A percentile compares a stretch with the other conserved stretches of the same genome.
phyloP scores from a whole-genome alignment of 176 grass and related monocot genomes.

The Oryza glaberrima region DNA sequence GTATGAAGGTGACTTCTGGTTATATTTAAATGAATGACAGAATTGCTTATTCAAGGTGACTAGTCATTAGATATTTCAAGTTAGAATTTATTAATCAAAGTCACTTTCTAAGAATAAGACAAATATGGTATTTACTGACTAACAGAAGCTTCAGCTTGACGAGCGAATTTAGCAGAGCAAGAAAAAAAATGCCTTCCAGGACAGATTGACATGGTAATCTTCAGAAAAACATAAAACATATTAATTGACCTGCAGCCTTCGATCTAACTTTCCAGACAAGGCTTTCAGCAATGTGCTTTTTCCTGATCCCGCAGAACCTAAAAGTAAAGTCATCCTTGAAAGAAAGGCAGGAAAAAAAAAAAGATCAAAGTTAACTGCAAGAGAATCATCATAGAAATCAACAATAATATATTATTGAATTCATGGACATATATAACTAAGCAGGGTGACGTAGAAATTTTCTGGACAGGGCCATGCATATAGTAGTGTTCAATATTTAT shows the following conservation, averaged over 20 bases:
- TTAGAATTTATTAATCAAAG: neutral
- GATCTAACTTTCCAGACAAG: slow-evolving; percentile 63
- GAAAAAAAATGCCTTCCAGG: neutral
- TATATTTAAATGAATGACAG: neutral
- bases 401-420: neutral
- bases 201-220: neutral
- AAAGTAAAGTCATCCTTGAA: slow-evolving; percentile 64
- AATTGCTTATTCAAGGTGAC: neutral
- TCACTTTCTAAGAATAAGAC: neutral
- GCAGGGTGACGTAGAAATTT: too few species aligned
- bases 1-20: too few species aligned
- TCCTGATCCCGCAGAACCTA: slow-evolving; percentile 62
- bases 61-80: neutral
- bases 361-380: neutral
- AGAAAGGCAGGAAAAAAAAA: neutral
- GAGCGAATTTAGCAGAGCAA: neutral
- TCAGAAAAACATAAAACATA: neutral
- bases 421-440: too few species aligned
- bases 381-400: neutral
- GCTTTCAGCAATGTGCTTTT: slow-evolving; percentile 69
- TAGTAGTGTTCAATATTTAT: too few species aligned
- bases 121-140: neutral
- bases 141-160: neutral
- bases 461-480: too few species aligned
- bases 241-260: slow-evolving; percentile 44